Conservation (phyloP, 805 yeast genomes). For the Metschnikowia cubensis region DNA sequence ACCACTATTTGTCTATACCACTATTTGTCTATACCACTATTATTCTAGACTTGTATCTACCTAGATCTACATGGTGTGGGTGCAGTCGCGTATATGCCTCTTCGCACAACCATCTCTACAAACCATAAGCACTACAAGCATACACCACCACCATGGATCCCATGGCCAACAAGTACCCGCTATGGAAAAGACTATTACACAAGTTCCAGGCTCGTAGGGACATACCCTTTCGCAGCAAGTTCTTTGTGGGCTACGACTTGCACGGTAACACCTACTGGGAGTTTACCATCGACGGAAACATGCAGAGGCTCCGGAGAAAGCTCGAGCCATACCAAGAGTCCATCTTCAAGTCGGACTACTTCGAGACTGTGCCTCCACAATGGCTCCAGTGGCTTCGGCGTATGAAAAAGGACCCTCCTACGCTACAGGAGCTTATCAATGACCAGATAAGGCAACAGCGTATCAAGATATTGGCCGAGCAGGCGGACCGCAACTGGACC, state of each 20-base stretch:
- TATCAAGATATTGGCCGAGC: conserved; percentile 48
- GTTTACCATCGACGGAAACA: conserved; percentile 51
- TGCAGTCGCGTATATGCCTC: neutral
- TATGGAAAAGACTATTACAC: conserved; percentile 47
- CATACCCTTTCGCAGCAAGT: conserved; percentile 66
- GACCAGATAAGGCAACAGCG: conserved; percentile 56
- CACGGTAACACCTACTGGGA: conserved; percentile 88
- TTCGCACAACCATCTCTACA: conserved; percentile 1
- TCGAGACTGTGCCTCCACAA: conserved; percentile 57
- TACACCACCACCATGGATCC: conserved; percentile 40
- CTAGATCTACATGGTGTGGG: no score
- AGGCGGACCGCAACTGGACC: conserved; percentile 42
- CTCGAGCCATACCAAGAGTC: conserved; percentile 51
- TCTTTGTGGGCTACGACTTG: conserved; percentile 75
- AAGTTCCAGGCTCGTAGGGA: conserved; percentile 57
- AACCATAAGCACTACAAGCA: neutral
- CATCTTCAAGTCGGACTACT: conserved; percentile 54
- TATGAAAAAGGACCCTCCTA: conserved; percentile 58
- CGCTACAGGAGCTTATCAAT: conserved; percentile 53
- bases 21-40: no score
- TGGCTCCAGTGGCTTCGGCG: conserved; percentile 82
- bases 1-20: no score
- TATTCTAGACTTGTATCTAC: no score
- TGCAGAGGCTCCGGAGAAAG: conserved; percentile 56
- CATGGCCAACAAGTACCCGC: conserved; percentile 45